Base-by-base conservation (phyloP, 371 early-diverging fungal genomes). In the Basidiobolus meristosporus region DNA sequence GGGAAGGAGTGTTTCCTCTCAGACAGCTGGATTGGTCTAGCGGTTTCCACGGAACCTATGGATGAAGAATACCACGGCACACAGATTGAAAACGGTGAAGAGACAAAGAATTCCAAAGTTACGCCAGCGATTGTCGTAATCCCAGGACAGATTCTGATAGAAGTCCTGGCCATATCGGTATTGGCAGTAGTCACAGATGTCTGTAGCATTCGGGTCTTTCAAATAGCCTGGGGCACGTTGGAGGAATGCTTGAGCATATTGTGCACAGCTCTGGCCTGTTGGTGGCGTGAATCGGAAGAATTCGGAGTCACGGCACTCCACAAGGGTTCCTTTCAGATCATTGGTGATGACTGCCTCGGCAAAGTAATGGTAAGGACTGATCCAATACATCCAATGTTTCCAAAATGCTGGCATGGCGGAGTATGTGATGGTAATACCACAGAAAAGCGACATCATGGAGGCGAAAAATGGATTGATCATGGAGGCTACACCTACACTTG, bases 321-420 rank as follows among this genome's bases (percentile, higher is more conserved):
- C 61, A 6, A 39, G 38, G 1, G 68, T 56, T 12, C 54, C 54
- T 15, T 71, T 59, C 46, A 87, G 56, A 19, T 74, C 82, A 42
- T 73, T 81, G 42, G 19, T 10, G 2, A 19, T 10, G 5, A 34
- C 7, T 36, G 10, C 82, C 51, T 85, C 85, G 34, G 78, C 63
- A 4, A 73, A 56, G 52, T 87, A 83, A 39, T 70, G 70, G 48
- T 72, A 75, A 2, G 81, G 80, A 47, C 70, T 70, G 12, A 81
- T 42, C 68, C 73, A 77, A 52, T 80, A 82, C 68, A 87, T 72
- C 79, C 80, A 81, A 0, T 60, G 41, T 11, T 67, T 55, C 79
- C 82, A 83, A 56, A 87, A 81, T 23, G 45, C 39, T 15, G 82
- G 81, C 75, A 83, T 78, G 3, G 56, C 44, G 7, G 38, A 15